phyloP scores from a whole-genome alignment of 345 rosid species.

The Aquilaria sinensis region DNA sequence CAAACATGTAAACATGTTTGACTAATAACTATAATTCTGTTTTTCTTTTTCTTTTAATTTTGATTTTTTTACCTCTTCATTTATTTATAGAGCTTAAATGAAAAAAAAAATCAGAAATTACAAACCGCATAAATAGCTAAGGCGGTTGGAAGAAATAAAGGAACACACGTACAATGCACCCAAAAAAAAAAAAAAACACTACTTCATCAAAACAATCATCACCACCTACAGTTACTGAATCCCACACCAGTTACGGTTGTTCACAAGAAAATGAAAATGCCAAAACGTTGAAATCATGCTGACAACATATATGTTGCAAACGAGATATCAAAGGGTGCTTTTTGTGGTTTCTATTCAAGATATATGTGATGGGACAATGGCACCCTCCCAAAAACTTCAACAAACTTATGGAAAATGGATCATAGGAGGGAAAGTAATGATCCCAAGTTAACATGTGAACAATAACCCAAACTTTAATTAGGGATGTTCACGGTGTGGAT shows the following conservation, averaged over 20 bases:
- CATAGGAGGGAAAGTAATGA: no score
- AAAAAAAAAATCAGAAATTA: constrained; percentile 5
- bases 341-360: neutral
- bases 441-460: no score
- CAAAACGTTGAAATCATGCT: no score
- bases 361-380: no score
- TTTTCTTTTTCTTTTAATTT: neutral
- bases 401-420: no score
- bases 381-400: no score
- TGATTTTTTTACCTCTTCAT: neutral
- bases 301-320: no score
- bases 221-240: constrained; percentile 5
- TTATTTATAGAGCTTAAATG: constrained; percentile 14
- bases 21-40: neutral
- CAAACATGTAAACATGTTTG: no score
- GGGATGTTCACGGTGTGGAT: no score
- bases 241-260: neutral
- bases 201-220: constrained; percentile 13
- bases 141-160: constrained; percentile 5
- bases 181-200: neutral
- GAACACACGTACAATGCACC: constrained; percentile 5
- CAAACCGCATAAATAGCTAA: constrained; percentile 5
- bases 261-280: no score
- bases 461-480: no score
- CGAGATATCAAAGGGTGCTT: neutral